Evolutionary conservation across 139 green algal species (phyloP).

Genomic region (Pleodorina starrii): DNA sequence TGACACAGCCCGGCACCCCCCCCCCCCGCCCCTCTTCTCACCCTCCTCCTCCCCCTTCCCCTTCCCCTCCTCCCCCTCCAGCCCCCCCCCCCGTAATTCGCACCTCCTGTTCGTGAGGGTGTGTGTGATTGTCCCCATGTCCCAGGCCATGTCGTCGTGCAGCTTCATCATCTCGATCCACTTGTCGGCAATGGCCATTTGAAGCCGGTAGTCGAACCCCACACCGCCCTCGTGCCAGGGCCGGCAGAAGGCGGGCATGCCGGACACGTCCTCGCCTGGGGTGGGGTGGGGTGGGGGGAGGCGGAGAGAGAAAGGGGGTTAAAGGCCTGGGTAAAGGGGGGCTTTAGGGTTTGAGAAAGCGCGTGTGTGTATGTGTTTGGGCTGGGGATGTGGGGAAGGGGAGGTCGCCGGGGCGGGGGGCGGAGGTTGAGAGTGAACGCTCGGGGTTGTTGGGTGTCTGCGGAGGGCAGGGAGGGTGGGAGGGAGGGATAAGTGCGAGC

Average conservation of each 20-base stretch:
- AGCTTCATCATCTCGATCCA: constrained; percentile 92
- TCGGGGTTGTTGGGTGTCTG: too few relatives aligned
- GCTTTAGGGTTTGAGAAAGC: too few relatives aligned
- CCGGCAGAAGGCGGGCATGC: constrained; percentile 96
- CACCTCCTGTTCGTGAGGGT: constrained; percentile 93
- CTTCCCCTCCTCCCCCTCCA: not conserved
- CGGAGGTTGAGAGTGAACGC: not conserved
- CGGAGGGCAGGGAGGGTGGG: too few relatives aligned
- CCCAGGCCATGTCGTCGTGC: constrained; percentile 90
- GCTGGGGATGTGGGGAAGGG: not conserved
- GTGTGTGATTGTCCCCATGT: constrained; percentile 95
- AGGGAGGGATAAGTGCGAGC: too few relatives aligned
- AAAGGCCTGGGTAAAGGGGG: too few relatives aligned
- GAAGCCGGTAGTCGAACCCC: constrained; percentile 97
- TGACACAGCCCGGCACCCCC: too few relatives aligned
- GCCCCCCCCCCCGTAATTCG: not conserved
- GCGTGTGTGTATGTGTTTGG: too few relatives aligned
- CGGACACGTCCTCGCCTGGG: constrained; percentile 92
- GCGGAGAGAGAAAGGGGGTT: not conserved
- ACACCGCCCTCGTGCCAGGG: constrained; percentile 93
- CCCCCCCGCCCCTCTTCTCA: not conserved
- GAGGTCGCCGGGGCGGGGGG: too few relatives aligned
- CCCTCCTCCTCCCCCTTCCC: not conserved
- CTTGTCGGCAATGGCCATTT: constrained; percentile 99
- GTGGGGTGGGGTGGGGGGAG: not conserved